Evolutionary conservation across 768 basidiomycete genomes (phyloP), one percentile per base, ranked within the genome.

Genomic region (Sporobolomyces phaffii): DNA sequence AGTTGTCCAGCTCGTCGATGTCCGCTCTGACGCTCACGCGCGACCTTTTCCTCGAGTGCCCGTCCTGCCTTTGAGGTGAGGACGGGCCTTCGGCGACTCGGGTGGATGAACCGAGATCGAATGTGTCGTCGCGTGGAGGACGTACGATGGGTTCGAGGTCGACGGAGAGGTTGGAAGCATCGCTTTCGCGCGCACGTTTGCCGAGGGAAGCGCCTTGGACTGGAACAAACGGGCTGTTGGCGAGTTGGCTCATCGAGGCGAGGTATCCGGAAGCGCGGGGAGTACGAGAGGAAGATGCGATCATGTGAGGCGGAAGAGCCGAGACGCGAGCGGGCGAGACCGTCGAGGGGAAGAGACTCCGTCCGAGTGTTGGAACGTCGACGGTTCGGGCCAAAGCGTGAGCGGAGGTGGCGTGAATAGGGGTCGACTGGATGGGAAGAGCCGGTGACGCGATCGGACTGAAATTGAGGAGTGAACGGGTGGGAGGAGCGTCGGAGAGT

Each of bases 161-260:
- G 38, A 68, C 20, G 17, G 61, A 63, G 15, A 54, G 20, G 20
- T 69, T 54, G 24, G 52, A 61, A 20, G 53, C 63, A 13, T 64
- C 62, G 15, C 43, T 41, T 15, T 56, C 20, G 7, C 68, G 47
- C 2, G 59, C 13, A 18, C 59, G 59, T 56, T 69, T 69, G 34
- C 63, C 68, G 43, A 69, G 36, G 18, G 47, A 24, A 0, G 52
- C 53, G 17, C n/a, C n/a, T n/a, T n/a, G n/a, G n/a, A n/a, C n/a
- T 36, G 33, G 4, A 60, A 10, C 11, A 24, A 45, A 0, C 60
- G 62, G 28, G 52, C 49, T 28, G 28, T 28, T 15, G 29, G 56
- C 28, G 56, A 44, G 24, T 20, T 26, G 45, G 56, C 28, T n/a
- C 50, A 6, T 6, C 22, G 29, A 31, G 22, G 29, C 17, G 15